Percentiles rank a stretch among this genome's conserved stretches.
These are phyloP conservation scores for Parsonsia alboflavescens DNA, from an alignment of 257 asterid genomes.

Conservation along the genomic window DNA sequence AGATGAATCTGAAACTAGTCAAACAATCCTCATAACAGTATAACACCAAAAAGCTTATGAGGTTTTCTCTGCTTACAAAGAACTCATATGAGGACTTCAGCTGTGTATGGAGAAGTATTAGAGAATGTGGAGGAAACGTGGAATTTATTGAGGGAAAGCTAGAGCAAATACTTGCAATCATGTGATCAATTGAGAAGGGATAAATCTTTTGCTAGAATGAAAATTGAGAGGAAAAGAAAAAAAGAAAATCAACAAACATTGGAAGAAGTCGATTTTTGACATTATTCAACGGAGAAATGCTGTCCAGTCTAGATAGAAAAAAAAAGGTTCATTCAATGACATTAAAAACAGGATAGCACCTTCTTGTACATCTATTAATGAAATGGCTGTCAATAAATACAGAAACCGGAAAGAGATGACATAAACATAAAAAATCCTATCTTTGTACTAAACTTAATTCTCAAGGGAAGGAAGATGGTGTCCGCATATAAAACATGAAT, in stretches of 20 bases:
- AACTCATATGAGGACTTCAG: background rate
- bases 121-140: too few species aligned
- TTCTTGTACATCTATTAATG: background rate
- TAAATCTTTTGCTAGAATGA: background rate
- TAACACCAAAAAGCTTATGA: background rate
- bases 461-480: background rate
- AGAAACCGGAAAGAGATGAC: background rate
- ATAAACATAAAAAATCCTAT: background rate
- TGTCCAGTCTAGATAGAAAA: background rate
- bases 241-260: background rate
- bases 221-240: background rate
- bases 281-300: background rate
- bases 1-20: background rate
- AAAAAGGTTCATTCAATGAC: background rate
- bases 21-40: background rate
- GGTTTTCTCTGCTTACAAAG: background rate
- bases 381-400: background rate
- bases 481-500: background rate
- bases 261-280: background rate
- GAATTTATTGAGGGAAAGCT: too few species aligned
- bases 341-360: background rate
- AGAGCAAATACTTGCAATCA: background rate
- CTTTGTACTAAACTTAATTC: constrained; percentile 4
- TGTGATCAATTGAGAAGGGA: background rate
- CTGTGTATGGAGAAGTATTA: too few species aligned